Evolutionary conservation across 805 yeast genomes (phyloP).

Genomic region (baker's yeast (Saccharomyces cerevisiae)): DNA sequence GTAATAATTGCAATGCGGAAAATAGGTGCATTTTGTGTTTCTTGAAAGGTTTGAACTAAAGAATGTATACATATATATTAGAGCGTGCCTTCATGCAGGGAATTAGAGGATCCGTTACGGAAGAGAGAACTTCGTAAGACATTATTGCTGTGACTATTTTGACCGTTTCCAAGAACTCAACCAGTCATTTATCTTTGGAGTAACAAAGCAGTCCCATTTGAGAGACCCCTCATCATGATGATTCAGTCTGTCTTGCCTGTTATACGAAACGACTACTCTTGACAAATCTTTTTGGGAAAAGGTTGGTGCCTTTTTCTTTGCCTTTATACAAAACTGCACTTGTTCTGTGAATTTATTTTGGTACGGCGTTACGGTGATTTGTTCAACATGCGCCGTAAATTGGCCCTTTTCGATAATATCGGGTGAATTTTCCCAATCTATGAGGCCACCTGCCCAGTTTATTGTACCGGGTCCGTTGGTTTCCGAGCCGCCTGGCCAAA

Average conservation of each 20-base stretch:
- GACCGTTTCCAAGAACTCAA: neutral
- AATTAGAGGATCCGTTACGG: neutral
- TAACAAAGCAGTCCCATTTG: constrained; percentile 13
- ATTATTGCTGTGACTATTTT: neutral
- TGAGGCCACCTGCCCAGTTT: constrained; percentile 82
- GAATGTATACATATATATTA: neutral
- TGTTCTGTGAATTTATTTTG: constrained; percentile 26
- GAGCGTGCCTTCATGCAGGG: neutral
- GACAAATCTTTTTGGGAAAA: constrained; percentile 1
- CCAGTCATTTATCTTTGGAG: constrained; percentile 5
- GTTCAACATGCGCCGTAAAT: constrained; percentile 54
- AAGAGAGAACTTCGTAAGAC: neutral
- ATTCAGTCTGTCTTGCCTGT: neutral
- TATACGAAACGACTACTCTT: constrained; percentile 6
- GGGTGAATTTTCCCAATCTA: constrained; percentile 66
- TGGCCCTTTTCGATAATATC: constrained; percentile 71
- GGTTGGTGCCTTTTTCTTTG: neutral
- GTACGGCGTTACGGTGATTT: constrained; percentile 55
- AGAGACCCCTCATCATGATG: constrained; percentile 10
- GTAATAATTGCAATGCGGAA: neutral
- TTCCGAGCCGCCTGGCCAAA: constrained; percentile 70
- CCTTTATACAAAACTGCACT: constrained; percentile 9
- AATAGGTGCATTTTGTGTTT: neutral
- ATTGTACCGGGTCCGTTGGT: constrained; percentile 53
- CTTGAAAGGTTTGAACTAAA: neutral